Evolutionary conservation across 768 basidiomycete species (phyloP).

Genomic region (Tubosaeta sp.): DNA sequence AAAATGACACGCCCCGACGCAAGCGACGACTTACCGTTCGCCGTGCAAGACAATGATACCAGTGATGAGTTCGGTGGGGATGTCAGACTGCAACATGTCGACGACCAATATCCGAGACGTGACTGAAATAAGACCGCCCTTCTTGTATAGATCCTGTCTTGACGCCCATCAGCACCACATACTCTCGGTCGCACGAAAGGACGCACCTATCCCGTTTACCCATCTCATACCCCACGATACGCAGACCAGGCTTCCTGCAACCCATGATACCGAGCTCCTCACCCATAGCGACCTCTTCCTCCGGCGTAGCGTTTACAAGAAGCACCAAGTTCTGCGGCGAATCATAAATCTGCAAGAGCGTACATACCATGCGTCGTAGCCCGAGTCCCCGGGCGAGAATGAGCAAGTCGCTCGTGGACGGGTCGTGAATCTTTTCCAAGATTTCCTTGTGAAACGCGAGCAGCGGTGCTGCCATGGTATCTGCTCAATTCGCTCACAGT

Average conservation of each 20-base stretch:
- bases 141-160: conserved; percentile 81
- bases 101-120: conserved; percentile 94
- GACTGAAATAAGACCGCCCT: conserved; percentile 85
- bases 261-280: conserved; percentile 93
- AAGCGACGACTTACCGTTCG: conserved; percentile 58
- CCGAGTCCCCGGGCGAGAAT: conserved; percentile 90
- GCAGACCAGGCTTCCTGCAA: conserved; percentile 78
- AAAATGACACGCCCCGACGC: background rate
- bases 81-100: conserved; percentile 84
- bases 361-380: conserved; percentile 75
- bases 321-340: conserved; percentile 78
- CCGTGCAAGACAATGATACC: conserved; percentile 90
- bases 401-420: conserved; percentile 65
- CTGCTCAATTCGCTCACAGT: conserved; percentile 1
- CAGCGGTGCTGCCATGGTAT: conserved; percentile 27
- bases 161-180: conserved; percentile 8
- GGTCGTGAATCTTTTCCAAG: conserved; percentile 67
- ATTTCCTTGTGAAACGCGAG: conserved; percentile 68
- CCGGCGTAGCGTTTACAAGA: conserved; percentile 76
- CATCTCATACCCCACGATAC: conserved; percentile 80
- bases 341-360: conserved; percentile 90
- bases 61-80: conserved; percentile 82
- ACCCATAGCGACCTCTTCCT: conserved; percentile 88
- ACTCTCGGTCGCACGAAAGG: background rate
- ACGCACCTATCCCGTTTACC: conserved; percentile 71